Evolutionary conservation across 164 flowering plant species (phyloP).

Genomic region (Litsea cubeba): DNA sequence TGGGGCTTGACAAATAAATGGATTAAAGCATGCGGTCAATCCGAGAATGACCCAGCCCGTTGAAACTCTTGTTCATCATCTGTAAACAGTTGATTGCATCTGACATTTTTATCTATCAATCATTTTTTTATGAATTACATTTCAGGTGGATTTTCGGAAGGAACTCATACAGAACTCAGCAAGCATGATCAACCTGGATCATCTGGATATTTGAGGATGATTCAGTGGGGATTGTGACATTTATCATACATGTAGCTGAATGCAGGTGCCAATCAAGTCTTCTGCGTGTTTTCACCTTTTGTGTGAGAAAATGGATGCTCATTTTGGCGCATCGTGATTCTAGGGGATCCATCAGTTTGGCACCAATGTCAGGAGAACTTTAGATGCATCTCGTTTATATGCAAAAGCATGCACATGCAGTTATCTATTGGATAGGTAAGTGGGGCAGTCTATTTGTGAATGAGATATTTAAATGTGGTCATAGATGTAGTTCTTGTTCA

Average conservation of each 20-base stretch:
- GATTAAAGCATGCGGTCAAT: not conserved
- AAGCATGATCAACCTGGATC: constrained; percentile 43
- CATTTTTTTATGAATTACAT: not conserved
- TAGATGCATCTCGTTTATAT: not conserved
- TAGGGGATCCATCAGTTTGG: not conserved
- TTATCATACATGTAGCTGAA: not conserved
- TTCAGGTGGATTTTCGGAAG: constrained; percentile 79
- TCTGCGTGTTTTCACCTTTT: not conserved
- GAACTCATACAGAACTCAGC: constrained; percentile 62
- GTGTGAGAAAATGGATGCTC: not conserved
- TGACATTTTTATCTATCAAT: not conserved
- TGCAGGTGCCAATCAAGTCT: not conserved
- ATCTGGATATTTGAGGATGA: constrained; percentile 61
- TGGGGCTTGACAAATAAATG: not conserved
- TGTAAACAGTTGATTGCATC: not conserved
- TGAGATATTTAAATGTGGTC: not conserved
- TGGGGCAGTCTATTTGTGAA: not conserved
- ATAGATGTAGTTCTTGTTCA: not conserved
- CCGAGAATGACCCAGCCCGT: not conserved
- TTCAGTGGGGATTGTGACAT: not conserved
- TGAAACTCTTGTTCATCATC: not conserved
- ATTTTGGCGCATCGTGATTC: not conserved
- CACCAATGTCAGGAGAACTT: not conserved
- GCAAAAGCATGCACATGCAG: not conserved
- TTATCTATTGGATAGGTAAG: not conserved